Base-by-base conservation (phyloP, 768 basidiomycete genomes). In the Russula lepida region DNA sequence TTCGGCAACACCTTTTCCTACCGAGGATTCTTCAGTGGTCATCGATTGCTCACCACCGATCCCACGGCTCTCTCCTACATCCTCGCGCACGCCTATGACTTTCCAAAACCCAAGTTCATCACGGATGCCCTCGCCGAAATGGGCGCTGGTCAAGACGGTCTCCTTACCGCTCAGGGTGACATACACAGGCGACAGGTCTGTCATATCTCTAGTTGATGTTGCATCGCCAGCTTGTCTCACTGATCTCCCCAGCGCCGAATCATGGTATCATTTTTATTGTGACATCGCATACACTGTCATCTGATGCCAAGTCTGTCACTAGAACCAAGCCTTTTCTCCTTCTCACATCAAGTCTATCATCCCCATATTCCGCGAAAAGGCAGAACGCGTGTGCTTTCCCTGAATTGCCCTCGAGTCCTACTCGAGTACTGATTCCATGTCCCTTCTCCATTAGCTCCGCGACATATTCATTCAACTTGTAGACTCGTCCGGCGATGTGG, bases 101-200 rank as follows among this genome's bases (percentile, higher is more conserved):
- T 81, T 66, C 83, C 81, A 30, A 87, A 88, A 70, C 84, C 84
- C 2, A 78, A 81, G 59, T 82, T 82, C 62, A 74, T 84, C 17
- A 70, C 77, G 15, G 80, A 82, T 44, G 76, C 70, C 58, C 73
- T 83, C 23, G 78, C 80, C 0, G 73, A 74, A 41, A 83, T 83
- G 80, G 76, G 74, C 28, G 78, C 75, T 0, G 80, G 83, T 1
- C 69, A 72, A 30, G 76, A 82, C 13, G 78, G 81, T 6, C 65
- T 83, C 19, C 70, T 84, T 44, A 79, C 77, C 13, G 77, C 76
- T 1, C 81, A 84, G 63, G 84, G 84, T 21, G 78, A 80, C 1
- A 74, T 74, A 39, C 85, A 87, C 67, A 75, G 73, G 44, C 75
- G 79, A 69, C 83, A 85, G 75, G 78, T 76, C 53, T 59, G 73